phyloP scores from a whole-genome alignment of 2,329 filamentous ascomycete genomes.

The Ambrosiella cleistominuta region DNA sequence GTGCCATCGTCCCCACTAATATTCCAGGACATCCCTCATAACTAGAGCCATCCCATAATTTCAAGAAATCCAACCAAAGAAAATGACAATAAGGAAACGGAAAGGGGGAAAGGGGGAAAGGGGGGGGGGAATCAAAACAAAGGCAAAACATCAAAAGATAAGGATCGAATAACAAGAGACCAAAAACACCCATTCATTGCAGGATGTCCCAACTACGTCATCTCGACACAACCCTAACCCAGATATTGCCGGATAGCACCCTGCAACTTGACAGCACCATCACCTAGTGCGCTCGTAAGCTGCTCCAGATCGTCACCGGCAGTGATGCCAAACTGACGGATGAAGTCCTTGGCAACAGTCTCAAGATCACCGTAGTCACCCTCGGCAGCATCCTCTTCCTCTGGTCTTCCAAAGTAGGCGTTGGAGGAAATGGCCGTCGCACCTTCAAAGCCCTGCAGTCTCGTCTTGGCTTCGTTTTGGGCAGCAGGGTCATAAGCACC shows the following conservation, averaged over 20 bases:
- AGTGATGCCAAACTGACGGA: conserved; percentile 86
- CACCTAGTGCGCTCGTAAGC: conserved; percentile 62
- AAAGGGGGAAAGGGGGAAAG: not conserved
- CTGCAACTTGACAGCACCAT: conserved; percentile 71
- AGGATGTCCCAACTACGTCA: not conserved
- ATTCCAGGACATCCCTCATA: not conserved
- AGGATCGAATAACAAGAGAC: not conserved
- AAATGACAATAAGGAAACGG: not conserved
- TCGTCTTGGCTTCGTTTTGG: conserved; percentile 69
- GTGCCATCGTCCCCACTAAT: not conserved
- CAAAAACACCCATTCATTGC: not conserved
- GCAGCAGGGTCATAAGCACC: conserved; percentile 65
- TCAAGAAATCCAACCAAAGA: not conserved
- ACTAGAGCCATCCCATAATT: not conserved
- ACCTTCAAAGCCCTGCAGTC: conserved; percentile 84
- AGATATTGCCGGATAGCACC: conserved; percentile 51
- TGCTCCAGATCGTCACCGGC: conserved; percentile 94
- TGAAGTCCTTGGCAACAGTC: conserved; percentile 85
- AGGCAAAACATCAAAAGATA: conserved; percentile 2
- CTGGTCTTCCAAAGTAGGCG: conserved; percentile 87
- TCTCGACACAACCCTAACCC: conserved; percentile 23
- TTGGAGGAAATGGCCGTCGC: conserved; percentile 87
- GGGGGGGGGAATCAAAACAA: not conserved
- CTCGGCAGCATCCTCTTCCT: conserved; percentile 40
- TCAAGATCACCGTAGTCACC: conserved; percentile 80